These are phyloP conservation scores for Lasiosphaeriaceae sp. DNA, from an alignment of 495 filamentous ascomycete species.

Conservation along the genomic window DNA sequence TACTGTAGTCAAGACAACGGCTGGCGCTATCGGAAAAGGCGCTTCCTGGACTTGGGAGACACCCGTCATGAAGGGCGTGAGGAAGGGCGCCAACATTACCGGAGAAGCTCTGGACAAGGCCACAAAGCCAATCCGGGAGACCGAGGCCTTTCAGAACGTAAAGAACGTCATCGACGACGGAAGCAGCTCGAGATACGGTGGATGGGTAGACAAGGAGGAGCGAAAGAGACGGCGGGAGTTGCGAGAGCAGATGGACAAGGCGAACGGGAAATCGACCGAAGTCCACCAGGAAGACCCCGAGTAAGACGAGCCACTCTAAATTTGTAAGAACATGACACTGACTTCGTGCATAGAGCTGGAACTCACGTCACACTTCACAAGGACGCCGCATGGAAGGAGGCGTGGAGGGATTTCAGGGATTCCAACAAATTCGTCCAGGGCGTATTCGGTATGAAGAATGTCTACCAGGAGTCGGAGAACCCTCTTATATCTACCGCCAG, in stretches of 20 bases:
- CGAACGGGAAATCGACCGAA: slow-evolving; percentile 49
- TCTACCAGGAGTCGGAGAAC: slow-evolving; percentile 95
- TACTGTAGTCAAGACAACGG: slow-evolving; percentile 78
- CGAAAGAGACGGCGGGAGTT: slow-evolving; percentile 69
- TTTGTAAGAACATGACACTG: neutral
- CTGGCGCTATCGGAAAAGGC: slow-evolving; percentile 77
- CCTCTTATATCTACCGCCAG: slow-evolving; percentile 89
- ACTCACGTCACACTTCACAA: slow-evolving; percentile 95
- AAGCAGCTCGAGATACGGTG: slow-evolving; percentile 91
- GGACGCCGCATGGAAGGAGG: slow-evolving; percentile 92
- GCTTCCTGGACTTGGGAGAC: slow-evolving; percentile 98
- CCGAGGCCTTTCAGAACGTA: slow-evolving; percentile 88
- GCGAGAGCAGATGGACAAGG: slow-evolving; percentile 62
- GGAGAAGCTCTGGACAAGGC: slow-evolving; percentile 85
- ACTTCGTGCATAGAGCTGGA: slow-evolving; percentile 62
- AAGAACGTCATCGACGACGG: slow-evolving; percentile 97
- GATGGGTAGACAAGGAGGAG: slow-evolving; percentile 95
- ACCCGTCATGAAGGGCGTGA: slow-evolving; percentile 83
- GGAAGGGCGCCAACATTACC: slow-evolving; percentile 77
- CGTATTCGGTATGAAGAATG: slow-evolving; percentile 74
- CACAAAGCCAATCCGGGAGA: slow-evolving; percentile 90
- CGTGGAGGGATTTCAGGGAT: slow-evolving; percentile 89
- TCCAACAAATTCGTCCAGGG: slow-evolving; percentile 83
- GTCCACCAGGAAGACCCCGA: slow-evolving; percentile 78
- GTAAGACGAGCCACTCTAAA: slow-evolving; percentile 49